A percentile compares a stretch with the other conserved stretches of the same genome.
phyloP scores from a whole-genome alignment of 345 rosid genomes.

The Eucalyptus sp. region DNA sequence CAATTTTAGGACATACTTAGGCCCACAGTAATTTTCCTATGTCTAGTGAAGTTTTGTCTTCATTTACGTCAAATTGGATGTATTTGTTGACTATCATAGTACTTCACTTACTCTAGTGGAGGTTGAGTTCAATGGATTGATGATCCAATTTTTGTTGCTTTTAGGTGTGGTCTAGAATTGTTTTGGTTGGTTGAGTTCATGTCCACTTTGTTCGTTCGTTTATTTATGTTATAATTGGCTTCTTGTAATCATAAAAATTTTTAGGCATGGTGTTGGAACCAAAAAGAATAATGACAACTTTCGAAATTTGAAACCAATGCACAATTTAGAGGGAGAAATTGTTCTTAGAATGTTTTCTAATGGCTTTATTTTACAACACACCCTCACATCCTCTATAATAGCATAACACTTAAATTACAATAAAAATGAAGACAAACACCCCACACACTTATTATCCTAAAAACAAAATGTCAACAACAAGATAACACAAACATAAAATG shows the following conservation, averaged over 20 bases:
- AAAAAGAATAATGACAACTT: too few species aligned
- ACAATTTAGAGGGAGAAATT: too few species aligned
- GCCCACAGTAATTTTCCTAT: not conserved
- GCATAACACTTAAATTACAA: too few species aligned
- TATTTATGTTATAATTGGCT: not conserved
- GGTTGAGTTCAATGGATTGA: not conserved
- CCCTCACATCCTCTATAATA: too few species aligned
- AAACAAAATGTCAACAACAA: too few species aligned
- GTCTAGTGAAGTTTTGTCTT: not conserved
- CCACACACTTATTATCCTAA: too few species aligned
- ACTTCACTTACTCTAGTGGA: not conserved
- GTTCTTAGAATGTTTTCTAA: too few species aligned
- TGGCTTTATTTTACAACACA: too few species aligned
- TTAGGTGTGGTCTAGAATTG: not conserved
- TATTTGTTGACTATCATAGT: not conserved
- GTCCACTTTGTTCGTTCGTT: not conserved
- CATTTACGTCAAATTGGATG: not conserved
- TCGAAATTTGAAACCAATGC: too few species aligned
- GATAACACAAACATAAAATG: too few species aligned
- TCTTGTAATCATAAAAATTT: rapidly evolving
- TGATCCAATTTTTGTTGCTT: not conserved
- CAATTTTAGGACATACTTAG: too few species aligned
- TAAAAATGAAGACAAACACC: too few species aligned
- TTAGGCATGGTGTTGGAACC: not conserved
- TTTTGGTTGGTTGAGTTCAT: not conserved